phyloP scores from a whole-genome alignment of 179 eudicot genomes.

The Pouteria campechiana region DNA sequence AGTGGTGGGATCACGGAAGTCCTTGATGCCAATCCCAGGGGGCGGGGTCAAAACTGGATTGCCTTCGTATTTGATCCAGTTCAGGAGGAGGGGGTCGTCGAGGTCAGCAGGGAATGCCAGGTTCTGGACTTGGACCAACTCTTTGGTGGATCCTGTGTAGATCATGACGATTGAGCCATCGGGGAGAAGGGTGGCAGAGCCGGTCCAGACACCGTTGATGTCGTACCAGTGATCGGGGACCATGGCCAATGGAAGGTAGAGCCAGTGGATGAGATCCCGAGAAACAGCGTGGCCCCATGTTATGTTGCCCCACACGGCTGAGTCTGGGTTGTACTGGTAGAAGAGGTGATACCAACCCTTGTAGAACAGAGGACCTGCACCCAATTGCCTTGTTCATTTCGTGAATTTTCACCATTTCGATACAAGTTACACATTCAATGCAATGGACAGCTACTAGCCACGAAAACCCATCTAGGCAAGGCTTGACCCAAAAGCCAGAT shows the following conservation, averaged over 20 bases:
- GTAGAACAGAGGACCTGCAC: constrained; percentile 67
- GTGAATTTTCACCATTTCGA: too few species aligned
- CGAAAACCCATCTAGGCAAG: too few species aligned
- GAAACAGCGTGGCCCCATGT: constrained; percentile 94
- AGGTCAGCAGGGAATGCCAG: constrained; percentile 75
- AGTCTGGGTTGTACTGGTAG: constrained; percentile 88
- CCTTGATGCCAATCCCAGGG: constrained; percentile 36
- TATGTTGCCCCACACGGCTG: constrained; percentile 87
- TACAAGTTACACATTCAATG: too few species aligned
- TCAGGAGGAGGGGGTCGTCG: constrained; percentile 76
- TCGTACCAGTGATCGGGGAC: constrained; percentile 72
- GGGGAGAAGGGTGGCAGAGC: constrained; percentile 74
- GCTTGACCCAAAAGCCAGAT: too few species aligned
- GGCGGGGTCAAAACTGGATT: constrained; percentile 91
- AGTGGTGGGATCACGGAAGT: constrained; percentile 78
- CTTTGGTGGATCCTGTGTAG: constrained; percentile 61
- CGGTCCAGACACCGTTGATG: constrained; percentile 81
- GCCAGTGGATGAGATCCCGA: constrained; percentile 72
- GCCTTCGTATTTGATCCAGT: constrained; percentile 66
- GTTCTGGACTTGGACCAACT: constrained; percentile 72
- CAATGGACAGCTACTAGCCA: too few species aligned
- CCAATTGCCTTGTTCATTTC: not conserved
- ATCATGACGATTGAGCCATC: constrained; percentile 63
- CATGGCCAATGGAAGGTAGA: constrained; percentile 63
- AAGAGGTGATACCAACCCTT: constrained; percentile 85